Percentiles rank a stretch among this genome's conserved stretches.
phyloP scores from a whole-genome alignment of 148 eudicot genomes.

The Dianthus caryophyllus region DNA sequence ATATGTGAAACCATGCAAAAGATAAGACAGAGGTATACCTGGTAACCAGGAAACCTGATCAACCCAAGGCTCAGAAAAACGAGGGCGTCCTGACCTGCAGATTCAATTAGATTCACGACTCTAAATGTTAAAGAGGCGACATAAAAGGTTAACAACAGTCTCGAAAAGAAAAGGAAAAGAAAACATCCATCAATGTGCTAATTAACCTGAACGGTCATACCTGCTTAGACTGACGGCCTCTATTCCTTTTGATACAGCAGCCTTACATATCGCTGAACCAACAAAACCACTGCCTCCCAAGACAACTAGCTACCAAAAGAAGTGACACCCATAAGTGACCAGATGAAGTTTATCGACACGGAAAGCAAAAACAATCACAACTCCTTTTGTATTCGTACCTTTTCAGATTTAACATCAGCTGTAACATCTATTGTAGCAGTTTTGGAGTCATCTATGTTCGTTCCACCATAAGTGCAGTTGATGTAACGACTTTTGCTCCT shows the following conservation, averaged over 20 bases:
- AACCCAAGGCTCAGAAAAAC: constrained; percentile 69
- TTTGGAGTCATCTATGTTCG: constrained; percentile 38
- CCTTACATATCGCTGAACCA: constrained; percentile 99
- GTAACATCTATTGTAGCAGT: constrained; percentile 70
- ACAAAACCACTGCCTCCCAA: constrained; percentile 98
- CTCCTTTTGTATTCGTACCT: constrained; percentile 40
- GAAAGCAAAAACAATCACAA: too few species aligned
- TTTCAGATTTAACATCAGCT: constrained; percentile 77
- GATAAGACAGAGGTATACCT: constrained; percentile 36
- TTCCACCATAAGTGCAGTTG: constrained; percentile 60
- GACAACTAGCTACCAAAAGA: constrained; percentile 73
- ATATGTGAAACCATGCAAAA: too few species aligned
- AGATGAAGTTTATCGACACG: constrained; percentile 4
- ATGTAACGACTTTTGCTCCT: constrained; percentile 47
- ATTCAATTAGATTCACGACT: constrained; percentile 5
- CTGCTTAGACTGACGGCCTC: constrained; percentile 95
- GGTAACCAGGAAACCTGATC: constrained; percentile 91
- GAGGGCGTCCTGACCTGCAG: constrained; percentile 91
- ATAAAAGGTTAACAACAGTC: background rate
- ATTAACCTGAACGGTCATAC: constrained; percentile 24
- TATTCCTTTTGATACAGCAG: constrained; percentile 85
- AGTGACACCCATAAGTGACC: constrained; percentile 18
- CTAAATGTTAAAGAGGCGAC: background rate
- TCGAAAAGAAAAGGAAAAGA: background rate
- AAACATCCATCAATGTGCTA: background rate